Conservation (phyloP, 129 eudicot species). For the Mikania micrantha region DNA sequence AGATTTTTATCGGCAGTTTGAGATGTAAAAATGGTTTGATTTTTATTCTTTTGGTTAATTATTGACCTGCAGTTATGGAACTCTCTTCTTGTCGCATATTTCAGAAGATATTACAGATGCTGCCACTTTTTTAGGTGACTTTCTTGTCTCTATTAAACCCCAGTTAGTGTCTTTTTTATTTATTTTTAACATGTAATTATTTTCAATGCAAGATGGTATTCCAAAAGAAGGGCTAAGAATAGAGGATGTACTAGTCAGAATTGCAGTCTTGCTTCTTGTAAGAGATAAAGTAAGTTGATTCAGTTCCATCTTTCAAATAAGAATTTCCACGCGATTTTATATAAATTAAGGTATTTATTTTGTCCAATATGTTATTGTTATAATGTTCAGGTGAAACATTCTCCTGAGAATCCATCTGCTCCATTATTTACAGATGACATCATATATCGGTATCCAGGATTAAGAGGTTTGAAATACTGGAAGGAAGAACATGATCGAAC, state of each 20-base stretch:
- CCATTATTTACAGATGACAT: conserved; percentile 68
- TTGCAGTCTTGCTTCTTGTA: conserved; percentile 60
- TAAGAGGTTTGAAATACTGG: conserved; percentile 76
- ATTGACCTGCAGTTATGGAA: conserved; percentile 62
- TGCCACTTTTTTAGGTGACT: conserved; percentile 69
- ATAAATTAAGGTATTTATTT: neutral
- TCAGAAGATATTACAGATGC: conserved; percentile 67
- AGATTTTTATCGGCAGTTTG: neutral
- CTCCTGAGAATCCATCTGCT: conserved; percentile 35
- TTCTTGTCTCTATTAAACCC: neutral
- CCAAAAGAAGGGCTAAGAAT: conserved; percentile 95
- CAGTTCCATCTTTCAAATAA: neutral
- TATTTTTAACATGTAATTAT: neutral
- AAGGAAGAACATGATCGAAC: conserved; percentile 68
- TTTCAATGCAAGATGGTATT: conserved; percentile 75
- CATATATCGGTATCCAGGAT: conserved; percentile 55
- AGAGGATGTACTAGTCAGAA: conserved; percentile 87
- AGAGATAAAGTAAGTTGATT: conserved; percentile 83
- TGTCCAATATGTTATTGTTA: neutral
- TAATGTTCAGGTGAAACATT: conserved; percentile 44
- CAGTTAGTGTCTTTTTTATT: neutral
- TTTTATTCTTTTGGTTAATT: neutral
- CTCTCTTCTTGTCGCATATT: conserved; percentile 74
- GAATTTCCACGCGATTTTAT: neutral
- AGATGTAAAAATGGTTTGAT: neutral